phyloP scores from a whole-genome alignment of 495 filamentous ascomycete species.

The Talaromyces liani region DNA sequence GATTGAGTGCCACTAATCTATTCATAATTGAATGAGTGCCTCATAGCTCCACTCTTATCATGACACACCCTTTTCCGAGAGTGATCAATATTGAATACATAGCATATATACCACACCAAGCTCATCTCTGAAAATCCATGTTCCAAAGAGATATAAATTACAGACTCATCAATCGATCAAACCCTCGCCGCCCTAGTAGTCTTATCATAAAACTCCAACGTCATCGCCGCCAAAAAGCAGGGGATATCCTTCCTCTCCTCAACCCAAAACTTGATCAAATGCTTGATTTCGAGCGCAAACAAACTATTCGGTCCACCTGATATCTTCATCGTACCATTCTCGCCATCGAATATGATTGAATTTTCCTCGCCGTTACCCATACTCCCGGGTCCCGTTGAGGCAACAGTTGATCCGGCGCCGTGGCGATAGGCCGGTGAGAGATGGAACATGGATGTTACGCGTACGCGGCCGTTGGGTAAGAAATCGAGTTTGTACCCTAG shows the following conservation, averaged over 20 bases:
- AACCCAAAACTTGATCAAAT: constrained; percentile 88
- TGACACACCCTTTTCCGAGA: no score
- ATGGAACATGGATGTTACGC: constrained; percentile 73
- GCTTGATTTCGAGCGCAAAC: constrained; percentile 78
- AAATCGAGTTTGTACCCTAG: constrained; percentile 92
- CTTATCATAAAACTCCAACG: constrained; percentile 88
- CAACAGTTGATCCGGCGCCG: constrained; percentile 34
- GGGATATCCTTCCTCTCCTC: constrained; percentile 85
- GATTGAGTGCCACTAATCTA: background rate
- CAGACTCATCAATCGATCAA: constrained; percentile 12
- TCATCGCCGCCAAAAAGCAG: constrained; percentile 82
- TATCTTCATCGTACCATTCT: constrained; percentile 95
- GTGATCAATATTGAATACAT: no score
- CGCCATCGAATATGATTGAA: constrained; percentile 93
- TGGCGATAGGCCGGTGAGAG: constrained; percentile 48
- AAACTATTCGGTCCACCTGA: constrained; percentile 77
- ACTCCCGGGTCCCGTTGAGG: constrained; percentile 32
- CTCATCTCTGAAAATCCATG: no score
- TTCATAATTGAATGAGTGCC: background rate
- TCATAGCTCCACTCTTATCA: no score
- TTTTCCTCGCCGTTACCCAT: constrained; percentile 60
- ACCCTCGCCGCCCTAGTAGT: constrained; percentile 47
- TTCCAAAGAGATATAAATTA: no score
- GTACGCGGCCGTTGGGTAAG: constrained; percentile 84
- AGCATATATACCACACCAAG: no score